phyloP scores from a whole-genome alignment of 2,329 filamentous ascomycete species.

The Huntiella savannae region DNA sequence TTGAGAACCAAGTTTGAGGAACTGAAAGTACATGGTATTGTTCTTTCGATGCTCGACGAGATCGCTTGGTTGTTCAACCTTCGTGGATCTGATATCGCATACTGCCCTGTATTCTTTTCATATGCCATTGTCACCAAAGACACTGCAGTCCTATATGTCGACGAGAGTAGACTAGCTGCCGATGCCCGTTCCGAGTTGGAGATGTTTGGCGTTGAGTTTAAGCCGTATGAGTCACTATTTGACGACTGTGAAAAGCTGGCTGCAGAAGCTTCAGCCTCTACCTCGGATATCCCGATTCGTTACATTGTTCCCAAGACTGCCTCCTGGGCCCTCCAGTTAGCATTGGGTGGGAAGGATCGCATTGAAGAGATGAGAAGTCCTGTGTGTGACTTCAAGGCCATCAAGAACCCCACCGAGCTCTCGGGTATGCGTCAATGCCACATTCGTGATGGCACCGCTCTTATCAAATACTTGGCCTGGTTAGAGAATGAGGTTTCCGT shows the following conservation, averaged over 20 bases:
- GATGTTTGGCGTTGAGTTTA: conserved; percentile 49
- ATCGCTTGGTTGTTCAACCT: conserved; percentile 98
- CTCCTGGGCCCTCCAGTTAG: conserved; percentile 80
- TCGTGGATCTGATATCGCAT: conserved; percentile 84
- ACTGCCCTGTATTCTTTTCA: conserved; percentile 96
- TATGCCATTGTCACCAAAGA: conserved; percentile 74
- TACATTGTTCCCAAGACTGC: conserved; percentile 75
- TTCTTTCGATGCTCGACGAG: conserved; percentile 90
- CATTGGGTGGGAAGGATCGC: conserved; percentile 65
- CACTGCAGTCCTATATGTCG: conserved; percentile 64
- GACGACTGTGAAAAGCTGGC: conserved; percentile 52
- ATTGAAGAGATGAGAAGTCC: conserved; percentile 80
- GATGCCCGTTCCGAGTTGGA: conserved; percentile 52
- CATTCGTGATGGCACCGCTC: conserved; percentile 74
- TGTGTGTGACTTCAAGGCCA: conserved; percentile 73
- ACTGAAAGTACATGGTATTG: conserved; percentile 70
- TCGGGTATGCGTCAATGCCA: conserved; percentile 90
- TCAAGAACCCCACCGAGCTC: conserved; percentile 82
- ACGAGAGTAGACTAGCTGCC: conserved; percentile 54
- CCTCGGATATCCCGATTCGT: conserved; percentile 29
- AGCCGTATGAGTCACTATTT: conserved; percentile 70
- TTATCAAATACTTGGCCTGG: conserved; percentile 92
- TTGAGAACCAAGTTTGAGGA: conserved; percentile 82
- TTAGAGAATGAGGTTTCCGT: conserved; percentile 69
- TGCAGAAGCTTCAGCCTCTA: conserved; percentile 19